Conservation (phyloP, 768 basidiomycete species). For the Rhodotorula kratochvilovae region DNA sequence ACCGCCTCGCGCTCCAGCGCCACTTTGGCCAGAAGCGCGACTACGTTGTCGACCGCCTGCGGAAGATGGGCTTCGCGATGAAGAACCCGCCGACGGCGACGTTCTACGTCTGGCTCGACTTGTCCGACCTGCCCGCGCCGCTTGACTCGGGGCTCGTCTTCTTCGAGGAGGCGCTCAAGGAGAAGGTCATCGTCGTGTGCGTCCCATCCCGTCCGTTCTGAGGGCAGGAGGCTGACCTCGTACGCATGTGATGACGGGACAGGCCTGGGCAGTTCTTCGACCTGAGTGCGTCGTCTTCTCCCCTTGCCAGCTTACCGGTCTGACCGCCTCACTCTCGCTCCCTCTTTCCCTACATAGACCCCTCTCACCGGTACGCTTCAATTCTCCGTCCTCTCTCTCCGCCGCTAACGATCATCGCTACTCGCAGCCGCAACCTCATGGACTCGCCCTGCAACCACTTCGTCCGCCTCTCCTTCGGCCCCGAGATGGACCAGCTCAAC, state of each 20-base stretch:
- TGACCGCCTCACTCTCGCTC: no score
- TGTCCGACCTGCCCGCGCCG: conserved; percentile 52
- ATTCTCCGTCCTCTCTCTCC: neutral
- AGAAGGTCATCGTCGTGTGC: conserved; percentile 30
- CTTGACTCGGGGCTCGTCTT: conserved; percentile 87
- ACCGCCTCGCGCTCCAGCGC: conserved; percentile 57
- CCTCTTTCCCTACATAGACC: conserved; percentile 36
- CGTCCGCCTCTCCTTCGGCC: conserved; percentile 62
- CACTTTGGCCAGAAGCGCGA: conserved; percentile 91
- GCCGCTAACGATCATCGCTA: neutral
- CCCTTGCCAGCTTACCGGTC: neutral
- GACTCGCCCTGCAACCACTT: conserved; percentile 86
- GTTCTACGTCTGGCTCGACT: conserved; percentile 72
- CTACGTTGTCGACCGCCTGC: conserved; percentile 76
- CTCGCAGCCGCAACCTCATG: conserved; percentile 65
- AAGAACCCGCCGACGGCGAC: conserved; percentile 70
- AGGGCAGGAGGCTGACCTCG: neutral
- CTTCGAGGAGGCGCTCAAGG: conserved; percentile 54
- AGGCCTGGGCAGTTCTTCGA: conserved; percentile 44
- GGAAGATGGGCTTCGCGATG: conserved; percentile 71
- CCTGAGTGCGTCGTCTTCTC: conserved; percentile 35
- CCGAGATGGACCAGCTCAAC: conserved; percentile 22
- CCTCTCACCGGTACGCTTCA: conserved; percentile 53
- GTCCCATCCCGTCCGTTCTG: conserved; percentile 36
- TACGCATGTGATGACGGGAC: neutral